Evolutionary conservation across 2,329 filamentous ascomycete genomes (phyloP).

Genomic region (Epicoccum nigrum): DNA sequence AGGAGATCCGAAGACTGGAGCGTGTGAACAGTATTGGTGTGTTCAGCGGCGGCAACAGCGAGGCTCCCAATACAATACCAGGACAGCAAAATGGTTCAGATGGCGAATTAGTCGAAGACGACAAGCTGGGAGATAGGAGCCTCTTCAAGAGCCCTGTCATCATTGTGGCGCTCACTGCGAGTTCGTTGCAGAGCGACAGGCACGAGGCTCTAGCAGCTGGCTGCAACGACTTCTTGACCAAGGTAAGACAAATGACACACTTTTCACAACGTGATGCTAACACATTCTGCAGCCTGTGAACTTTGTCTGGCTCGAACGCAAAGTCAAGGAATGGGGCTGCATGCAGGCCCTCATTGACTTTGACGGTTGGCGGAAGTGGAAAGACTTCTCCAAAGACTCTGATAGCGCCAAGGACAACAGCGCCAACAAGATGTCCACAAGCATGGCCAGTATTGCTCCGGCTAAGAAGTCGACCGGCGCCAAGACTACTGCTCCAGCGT

Average conservation of each 20-base stretch:
- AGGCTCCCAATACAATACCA: conserved; percentile 40
- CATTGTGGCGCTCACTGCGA: conserved; percentile 94
- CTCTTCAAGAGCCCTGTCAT: conserved; percentile 97
- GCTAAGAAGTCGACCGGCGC: conserved; percentile 25
- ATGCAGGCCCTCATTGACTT: conserved; percentile 99
- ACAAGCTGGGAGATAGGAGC: conserved; percentile 67
- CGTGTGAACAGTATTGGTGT: conserved; percentile 91
- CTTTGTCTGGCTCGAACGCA: conserved; percentile 95
- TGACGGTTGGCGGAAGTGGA: conserved; percentile 98
- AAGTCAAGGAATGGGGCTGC: conserved; percentile 99
- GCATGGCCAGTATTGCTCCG: conserved; percentile 40
- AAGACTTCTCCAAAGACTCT: conserved; percentile 66
- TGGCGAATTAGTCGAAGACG: conserved; percentile 61
- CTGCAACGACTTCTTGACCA: conserved; percentile 97
- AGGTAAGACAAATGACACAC: conserved; percentile 63
- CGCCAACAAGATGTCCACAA: conserved; percentile 43
- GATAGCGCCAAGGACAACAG: conserved; percentile 46
- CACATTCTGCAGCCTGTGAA: conserved; percentile 76
- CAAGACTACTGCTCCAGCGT: conserved; percentile 20
- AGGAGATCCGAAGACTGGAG: conserved; percentile 90
- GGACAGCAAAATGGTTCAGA: conserved; percentile 48
- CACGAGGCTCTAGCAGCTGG: conserved; percentile 94
- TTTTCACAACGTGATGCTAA: conserved; percentile 23
- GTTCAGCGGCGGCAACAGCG: conserved; percentile 66
- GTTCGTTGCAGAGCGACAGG: conserved; percentile 90